phyloP scores from a whole-genome alignment of 2,329 filamentous ascomycete species.

The Fusarium globosum region DNA sequence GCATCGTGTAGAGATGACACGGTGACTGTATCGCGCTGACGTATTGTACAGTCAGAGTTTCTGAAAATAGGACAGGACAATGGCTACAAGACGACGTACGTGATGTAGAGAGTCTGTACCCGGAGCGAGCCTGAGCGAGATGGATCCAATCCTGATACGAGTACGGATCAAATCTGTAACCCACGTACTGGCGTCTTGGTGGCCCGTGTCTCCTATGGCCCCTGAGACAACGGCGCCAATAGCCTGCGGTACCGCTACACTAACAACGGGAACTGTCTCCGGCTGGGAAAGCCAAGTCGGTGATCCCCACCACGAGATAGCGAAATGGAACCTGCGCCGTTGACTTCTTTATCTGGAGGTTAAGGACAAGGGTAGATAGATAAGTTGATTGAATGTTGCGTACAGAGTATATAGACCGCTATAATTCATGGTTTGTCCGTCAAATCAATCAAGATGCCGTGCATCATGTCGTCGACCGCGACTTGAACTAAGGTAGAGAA shows the following conservation, averaged over 20 bases:
- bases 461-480: not conserved
- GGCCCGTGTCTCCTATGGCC: constrained; percentile 12
- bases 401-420: constrained; percentile 9
- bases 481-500: not conserved
- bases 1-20: constrained; percentile 33
- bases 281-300: constrained; percentile 38
- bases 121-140: constrained; percentile 20
- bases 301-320: constrained; percentile 17
- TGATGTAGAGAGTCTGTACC: constrained; percentile 1
- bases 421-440: not conserved
- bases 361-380: not conserved
- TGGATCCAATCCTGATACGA: constrained; percentile 38
- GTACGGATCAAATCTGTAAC: constrained; percentile 34
- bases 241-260: constrained; percentile 37
- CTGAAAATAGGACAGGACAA: constrained; percentile 20
- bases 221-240: constrained; percentile 42
- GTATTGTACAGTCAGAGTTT: constrained; percentile 20
- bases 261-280: constrained; percentile 44
- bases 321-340: constrained; percentile 9
- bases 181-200: constrained; percentile 5
- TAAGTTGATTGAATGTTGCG: not conserved
- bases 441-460: not conserved
- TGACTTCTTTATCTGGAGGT: not conserved
- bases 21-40: constrained; percentile 21
- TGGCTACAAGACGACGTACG: not conserved